These are phyloP conservation scores for Pseudogymnoascus sp. DNA, from an alignment of 2,329 filamentous ascomycete genomes.

Conservation along the genomic window DNA sequence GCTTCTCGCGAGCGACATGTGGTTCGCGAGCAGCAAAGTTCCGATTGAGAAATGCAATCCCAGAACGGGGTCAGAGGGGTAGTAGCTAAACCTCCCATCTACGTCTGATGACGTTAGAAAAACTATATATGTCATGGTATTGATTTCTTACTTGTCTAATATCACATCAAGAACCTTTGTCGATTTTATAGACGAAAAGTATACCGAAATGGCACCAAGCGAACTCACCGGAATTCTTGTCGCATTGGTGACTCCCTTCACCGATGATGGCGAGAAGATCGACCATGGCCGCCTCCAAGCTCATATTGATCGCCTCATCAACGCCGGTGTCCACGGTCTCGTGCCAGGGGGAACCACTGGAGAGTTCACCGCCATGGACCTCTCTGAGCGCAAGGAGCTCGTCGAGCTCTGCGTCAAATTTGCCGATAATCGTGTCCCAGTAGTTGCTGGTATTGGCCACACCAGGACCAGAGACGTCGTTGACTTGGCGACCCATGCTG, in stretches of 20 bases:
- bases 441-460: slow-evolving; percentile 37
- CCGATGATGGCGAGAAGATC: slow-evolving; percentile 33
- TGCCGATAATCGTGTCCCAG: slow-evolving; percentile 33
- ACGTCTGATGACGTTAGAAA: no score
- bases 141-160: not conserved
- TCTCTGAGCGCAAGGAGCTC: slow-evolving; percentile 37
- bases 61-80: no score
- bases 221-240: slow-evolving; percentile 36
- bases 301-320: slow-evolving; percentile 38
- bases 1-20: no score
- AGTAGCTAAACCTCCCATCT: no score
- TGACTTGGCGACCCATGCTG: slow-evolving; percentile 34
- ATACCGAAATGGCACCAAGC: not conserved
- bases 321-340: slow-evolving; percentile 39
- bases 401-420: slow-evolving; percentile 32
- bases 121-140: no score
- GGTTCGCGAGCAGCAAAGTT: no score
- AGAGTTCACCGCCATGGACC: slow-evolving; percentile 38
- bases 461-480: slow-evolving; percentile 33
- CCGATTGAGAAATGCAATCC: no score
- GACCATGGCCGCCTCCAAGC: slow-evolving; percentile 32
- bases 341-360: slow-evolving; percentile 43
- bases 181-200: not conserved
- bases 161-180: not conserved
- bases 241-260: slow-evolving; percentile 41